Percentiles rank a stretch among this genome's conserved stretches.
Evolutionary conservation across 73 alveolate genomes (phyloP).

Genomic region (Paraurostyla sp.): DNA sequence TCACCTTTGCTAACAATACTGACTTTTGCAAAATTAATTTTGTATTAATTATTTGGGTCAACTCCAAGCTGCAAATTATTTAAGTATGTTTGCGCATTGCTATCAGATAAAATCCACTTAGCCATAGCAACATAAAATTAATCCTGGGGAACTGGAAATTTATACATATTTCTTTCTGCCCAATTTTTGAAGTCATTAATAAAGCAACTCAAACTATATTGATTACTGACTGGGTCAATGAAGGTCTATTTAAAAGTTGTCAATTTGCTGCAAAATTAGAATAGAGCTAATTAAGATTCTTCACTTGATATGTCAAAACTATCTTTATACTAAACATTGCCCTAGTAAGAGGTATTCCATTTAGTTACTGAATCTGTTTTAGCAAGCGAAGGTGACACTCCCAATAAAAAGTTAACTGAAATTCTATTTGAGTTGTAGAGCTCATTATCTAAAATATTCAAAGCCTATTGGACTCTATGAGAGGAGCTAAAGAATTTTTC

Average conservation of each 20-base stretch:
- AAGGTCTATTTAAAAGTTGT: neutral
- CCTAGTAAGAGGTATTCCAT: neutral
- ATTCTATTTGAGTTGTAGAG: neutral
- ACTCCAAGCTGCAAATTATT: neutral
- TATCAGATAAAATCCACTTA: neutral
- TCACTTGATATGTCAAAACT: constrained; percentile 12
- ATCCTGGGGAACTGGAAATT: constrained; percentile 12
- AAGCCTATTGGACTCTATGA: neutral
- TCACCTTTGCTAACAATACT: neutral
- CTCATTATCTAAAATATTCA: neutral
- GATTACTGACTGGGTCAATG: neutral
- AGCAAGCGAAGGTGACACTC: neutral
- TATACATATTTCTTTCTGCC: neutral
- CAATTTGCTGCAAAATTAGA: constrained; percentile 1
- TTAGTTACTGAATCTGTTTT: neutral
- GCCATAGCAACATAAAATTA: neutral
- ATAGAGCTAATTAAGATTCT: neutral
- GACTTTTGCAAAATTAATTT: neutral
- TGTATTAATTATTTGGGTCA: neutral
- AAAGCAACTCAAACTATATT: neutral
- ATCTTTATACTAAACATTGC: neutral
- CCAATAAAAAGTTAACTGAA: neutral
- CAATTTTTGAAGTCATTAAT: neutral
- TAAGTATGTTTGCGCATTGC: neutral
- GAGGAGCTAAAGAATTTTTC: neutral